Conservation (phyloP, 106 monocot species). For the Phalaenopsis aphrodite region DNA sequence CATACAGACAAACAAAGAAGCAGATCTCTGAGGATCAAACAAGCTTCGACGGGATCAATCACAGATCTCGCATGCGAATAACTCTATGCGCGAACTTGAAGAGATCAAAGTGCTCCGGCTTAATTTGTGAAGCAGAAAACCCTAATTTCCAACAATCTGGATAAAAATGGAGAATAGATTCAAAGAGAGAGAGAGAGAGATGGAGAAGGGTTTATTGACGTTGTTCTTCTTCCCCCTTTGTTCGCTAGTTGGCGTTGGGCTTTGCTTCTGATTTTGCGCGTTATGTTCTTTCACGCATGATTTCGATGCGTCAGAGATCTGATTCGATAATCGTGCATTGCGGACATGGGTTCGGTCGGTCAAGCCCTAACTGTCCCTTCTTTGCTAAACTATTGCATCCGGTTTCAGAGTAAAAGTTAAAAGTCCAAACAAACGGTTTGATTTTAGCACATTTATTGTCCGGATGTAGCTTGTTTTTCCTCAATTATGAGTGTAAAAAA, state of each 20-base stretch:
- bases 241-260: background rate
- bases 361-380: no score
- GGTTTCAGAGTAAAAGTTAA: no score
- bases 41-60: conserved; percentile 7
- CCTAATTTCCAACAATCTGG: background rate
- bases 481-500: no score
- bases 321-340: no score
- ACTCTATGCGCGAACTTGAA: background rate
- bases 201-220: background rate
- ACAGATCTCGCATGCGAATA: background rate
- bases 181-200: background rate
- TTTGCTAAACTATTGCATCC: no score
- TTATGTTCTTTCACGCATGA: no score
- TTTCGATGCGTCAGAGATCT: no score
- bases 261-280: background rate
- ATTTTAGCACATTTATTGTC: no score
- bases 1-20: conserved; percentile 22
- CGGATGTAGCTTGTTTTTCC: no score
- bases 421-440: no score
- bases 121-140: background rate
- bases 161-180: background rate
- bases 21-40: background rate
- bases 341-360: no score
- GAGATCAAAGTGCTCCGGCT: background rate
- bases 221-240: background rate